Evolutionary conservation across 768 basidiomycete genomes (phyloP), one percentile per base, ranked within the genome.

Genomic region (Phlebiopsis gigantea): DNA sequence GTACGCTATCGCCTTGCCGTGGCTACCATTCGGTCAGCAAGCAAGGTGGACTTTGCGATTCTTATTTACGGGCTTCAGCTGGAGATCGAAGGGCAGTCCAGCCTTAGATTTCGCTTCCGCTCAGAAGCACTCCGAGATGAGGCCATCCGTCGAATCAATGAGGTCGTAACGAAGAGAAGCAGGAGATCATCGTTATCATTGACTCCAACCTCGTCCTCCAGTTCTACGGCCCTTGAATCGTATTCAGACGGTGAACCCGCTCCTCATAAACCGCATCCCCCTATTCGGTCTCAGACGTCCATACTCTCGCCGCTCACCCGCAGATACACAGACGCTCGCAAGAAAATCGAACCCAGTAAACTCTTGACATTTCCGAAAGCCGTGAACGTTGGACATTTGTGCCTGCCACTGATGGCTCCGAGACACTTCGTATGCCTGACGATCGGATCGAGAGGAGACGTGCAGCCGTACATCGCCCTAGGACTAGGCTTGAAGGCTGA

Each of bases 391-490:
- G 79, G 77, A 0, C 61, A 62, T 8, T 69, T 69, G 22, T 60
- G 71, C 14, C 61, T 79, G 10, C 39, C 58, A 41, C 57, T 57
- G 9, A 61, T 70, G 46, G 66, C 70, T 6, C 65, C 76, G 14
- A 71, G 77, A 44, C 84, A 84, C 62, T 86, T 86, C 65, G 76
- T 81, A 4, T 81, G 80, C 64, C 66, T 88, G 45, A 84, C 83
- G 3, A 87, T 87, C 53, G 85, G 85, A 17, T 83, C 81, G 14
- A 71, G 85, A 43, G 78, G 78, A 2, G 78, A 79, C 62, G 70
- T 79, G 19, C 77, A 79, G 58, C 78, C 78, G 12, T 79, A 79
- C 60, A 79, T 79, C 55, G 78, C 78, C 4, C 65, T 79, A 8
- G 71, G 69, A 8, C 57, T 64, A n/a, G 70, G 74, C 29, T 65